A percentile compares a stretch with the other conserved stretches of the same genome.
These are phyloP conservation scores for Cucurbitaria berberidis DNA, from an alignment of 2,329 filamentous ascomycete species.

Conservation along the genomic window DNA sequence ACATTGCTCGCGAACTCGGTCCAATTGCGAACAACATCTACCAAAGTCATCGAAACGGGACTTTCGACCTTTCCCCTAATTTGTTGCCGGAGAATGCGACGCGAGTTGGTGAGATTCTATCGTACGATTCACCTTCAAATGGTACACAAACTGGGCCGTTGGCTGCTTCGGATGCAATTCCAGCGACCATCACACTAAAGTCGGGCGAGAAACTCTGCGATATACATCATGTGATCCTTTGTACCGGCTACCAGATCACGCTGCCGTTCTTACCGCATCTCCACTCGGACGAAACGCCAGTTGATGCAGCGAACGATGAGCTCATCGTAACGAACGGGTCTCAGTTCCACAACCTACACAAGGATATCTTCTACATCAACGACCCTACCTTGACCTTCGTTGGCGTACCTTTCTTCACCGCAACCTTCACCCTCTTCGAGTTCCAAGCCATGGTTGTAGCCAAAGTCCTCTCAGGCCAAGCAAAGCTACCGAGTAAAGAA, in stretches of 20 bases:
- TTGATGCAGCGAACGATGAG: conserved; percentile 57
- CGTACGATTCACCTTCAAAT: conserved; percentile 49
- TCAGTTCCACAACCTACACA: conserved; percentile 70
- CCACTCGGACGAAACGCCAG: conserved; percentile 53
- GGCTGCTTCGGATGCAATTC: conserved; percentile 50
- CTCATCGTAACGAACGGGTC: conserved; percentile 69
- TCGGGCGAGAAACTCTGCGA: conserved; percentile 60
- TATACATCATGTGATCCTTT: conserved; percentile 68
- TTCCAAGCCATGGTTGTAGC: conserved; percentile 70
- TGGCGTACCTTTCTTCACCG: conserved; percentile 69
- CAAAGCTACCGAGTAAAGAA: conserved; percentile 53
- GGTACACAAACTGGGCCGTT: neutral
- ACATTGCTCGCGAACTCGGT: conserved; percentile 61
- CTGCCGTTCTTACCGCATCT: conserved; percentile 67
- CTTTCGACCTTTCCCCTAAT: conserved; percentile 62
- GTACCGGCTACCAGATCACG: conserved; percentile 72
- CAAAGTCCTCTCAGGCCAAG: conserved; percentile 61
- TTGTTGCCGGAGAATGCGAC: conserved; percentile 62
- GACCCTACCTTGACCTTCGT: conserved; percentile 69
- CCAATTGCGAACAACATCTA: conserved; percentile 54
- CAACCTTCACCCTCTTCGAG: conserved; percentile 73
- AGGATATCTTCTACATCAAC: conserved; percentile 73
- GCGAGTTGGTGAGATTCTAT: conserved; percentile 59
- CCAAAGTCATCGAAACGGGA: conserved; percentile 65
- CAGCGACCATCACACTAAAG: conserved; percentile 59